phyloP scores from a whole-genome alignment of 257 asterid genomes.

The Eustoma russellianum region DNA sequence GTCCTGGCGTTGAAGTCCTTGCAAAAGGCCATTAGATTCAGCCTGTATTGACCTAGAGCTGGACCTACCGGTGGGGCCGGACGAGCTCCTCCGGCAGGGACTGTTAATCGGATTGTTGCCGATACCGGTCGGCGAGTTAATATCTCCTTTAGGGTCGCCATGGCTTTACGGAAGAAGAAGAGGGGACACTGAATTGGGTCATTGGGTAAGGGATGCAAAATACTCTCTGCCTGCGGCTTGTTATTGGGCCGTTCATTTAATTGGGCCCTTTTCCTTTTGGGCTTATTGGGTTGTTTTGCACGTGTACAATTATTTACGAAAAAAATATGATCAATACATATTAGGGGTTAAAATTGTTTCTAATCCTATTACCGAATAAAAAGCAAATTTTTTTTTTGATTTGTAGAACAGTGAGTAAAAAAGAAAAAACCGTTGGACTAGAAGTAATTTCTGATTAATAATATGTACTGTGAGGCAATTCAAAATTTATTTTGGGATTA shows the following conservation, averaged over 20 bases:
- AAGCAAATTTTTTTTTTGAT: no score
- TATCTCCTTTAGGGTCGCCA: constrained; percentile 78
- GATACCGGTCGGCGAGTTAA: constrained; percentile 77
- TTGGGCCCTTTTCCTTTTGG: no score
- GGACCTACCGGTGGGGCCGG: constrained; percentile 95
- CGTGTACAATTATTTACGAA: no score
- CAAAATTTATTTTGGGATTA: no score
- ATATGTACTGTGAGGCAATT: no score
- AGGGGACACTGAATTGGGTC: background rate
- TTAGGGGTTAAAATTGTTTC: no score
- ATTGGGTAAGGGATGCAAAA: background rate
- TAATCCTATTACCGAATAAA: no score
- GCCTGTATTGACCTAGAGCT: constrained; percentile 71
- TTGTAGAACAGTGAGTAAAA: no score
- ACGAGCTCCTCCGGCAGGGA: constrained; percentile 79
- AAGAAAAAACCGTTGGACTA: fast-evolving
- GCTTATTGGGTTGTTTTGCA: no score
- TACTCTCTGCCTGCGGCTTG: background rate
- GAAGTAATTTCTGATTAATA: no score
- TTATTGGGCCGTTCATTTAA: background rate
- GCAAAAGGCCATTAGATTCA: constrained; percentile 90
- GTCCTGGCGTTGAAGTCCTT: constrained; percentile 84
- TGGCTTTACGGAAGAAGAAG: constrained; percentile 9
- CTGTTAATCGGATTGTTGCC: constrained; percentile 83
- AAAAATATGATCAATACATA: no score